A percentile compares a stretch with the other conserved stretches of the same genome.
Conservation (phyloP, 495 filamentous ascomycete genomes). For the Aspergillus ostianus region DNA sequence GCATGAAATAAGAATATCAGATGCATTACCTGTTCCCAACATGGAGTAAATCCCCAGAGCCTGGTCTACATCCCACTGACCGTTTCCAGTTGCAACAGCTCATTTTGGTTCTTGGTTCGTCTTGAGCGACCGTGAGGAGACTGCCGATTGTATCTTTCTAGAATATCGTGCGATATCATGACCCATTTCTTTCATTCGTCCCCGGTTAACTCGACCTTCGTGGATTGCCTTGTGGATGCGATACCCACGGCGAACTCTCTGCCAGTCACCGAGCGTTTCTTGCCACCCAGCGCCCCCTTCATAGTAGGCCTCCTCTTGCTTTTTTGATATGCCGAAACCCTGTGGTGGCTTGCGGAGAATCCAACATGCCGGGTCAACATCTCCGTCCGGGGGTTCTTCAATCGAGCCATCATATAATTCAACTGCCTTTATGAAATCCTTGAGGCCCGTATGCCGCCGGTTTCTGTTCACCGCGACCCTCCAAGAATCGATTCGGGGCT, state of each 20-base stretch:
- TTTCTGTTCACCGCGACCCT: slow-evolving; percentile 37
- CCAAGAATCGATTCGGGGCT: slow-evolving; percentile 40
- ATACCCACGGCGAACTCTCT: slow-evolving; percentile 35
- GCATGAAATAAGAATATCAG: background rate
- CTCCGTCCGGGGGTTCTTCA: slow-evolving; percentile 41
- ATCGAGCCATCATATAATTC: slow-evolving; percentile 37
- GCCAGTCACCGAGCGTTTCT: slow-evolving; percentile 43
- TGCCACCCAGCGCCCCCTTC: slow-evolving; percentile 45
- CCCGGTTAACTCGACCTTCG: slow-evolving; percentile 39
- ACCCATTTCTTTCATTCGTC: slow-evolving; percentile 29
- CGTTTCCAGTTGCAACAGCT: background rate
- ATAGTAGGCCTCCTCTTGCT: slow-evolving; percentile 39
- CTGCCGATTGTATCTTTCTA: slow-evolving; percentile 18
- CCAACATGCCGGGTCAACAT: slow-evolving; percentile 42
- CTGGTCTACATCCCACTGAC: background rate
- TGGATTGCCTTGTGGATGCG: slow-evolving; percentile 34
- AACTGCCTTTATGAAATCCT: slow-evolving; percentile 24
- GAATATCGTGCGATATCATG: slow-evolving; percentile 23
- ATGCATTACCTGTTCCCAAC: background rate
- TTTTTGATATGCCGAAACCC: slow-evolving; percentile 35
- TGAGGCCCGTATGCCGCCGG: slow-evolving; percentile 29
- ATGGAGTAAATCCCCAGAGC: background rate
- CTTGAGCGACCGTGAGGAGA: background rate
- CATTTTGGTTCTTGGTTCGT: background rate
- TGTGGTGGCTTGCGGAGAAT: slow-evolving; percentile 45